phyloP scores from a whole-genome alignment of 495 filamentous ascomycete species.

The Lichina pygmaea region DNA sequence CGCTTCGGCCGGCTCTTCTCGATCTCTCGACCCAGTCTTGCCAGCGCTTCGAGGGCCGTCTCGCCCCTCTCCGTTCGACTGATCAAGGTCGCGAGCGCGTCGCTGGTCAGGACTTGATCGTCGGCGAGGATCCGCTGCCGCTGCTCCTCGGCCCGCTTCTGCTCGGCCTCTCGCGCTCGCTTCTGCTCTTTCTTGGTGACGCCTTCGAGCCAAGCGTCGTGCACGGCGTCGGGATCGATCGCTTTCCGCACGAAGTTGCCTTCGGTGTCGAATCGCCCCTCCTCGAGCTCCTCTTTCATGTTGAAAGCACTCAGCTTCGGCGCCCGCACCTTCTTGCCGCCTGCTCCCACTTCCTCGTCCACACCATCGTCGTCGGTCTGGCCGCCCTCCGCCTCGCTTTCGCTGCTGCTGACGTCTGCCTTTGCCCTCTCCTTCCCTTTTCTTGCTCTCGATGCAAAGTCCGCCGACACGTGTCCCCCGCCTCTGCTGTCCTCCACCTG shows the following conservation, averaged over 20 bases:
- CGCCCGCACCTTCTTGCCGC: slow-evolving; percentile 75
- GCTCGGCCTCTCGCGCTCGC: slow-evolving; percentile 62
- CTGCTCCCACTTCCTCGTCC: slow-evolving; percentile 72
- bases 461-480: slow-evolving; percentile 37
- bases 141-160: slow-evolving; percentile 55
- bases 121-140: slow-evolving; percentile 38
- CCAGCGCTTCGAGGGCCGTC: slow-evolving; percentile 70
- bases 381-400: slow-evolving; percentile 32
- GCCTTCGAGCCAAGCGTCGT: slow-evolving; percentile 82
- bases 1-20: slow-evolving; percentile 32
- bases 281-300: slow-evolving; percentile 71
- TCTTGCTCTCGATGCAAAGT: slow-evolving; percentile 14
- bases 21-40: slow-evolving; percentile 44
- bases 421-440: slow-evolving; percentile 4
- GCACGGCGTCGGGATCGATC: slow-evolving; percentile 61
- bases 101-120: slow-evolving; percentile 47
- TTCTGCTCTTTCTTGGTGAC: slow-evolving; percentile 83
- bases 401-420: slow-evolving; percentile 21
- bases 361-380: slow-evolving; percentile 40
- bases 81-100: slow-evolving; percentile 49
- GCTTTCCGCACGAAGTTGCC: slow-evolving; percentile 88
- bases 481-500: slow-evolving; percentile 49
- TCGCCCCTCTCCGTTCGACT: slow-evolving; percentile 50
- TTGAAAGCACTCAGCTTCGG: slow-evolving; percentile 96
- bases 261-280: slow-evolving; percentile 67